Conservation (phyloP, 2,329 filamentous ascomycete genomes). For the Drechslera avenae region DNA sequence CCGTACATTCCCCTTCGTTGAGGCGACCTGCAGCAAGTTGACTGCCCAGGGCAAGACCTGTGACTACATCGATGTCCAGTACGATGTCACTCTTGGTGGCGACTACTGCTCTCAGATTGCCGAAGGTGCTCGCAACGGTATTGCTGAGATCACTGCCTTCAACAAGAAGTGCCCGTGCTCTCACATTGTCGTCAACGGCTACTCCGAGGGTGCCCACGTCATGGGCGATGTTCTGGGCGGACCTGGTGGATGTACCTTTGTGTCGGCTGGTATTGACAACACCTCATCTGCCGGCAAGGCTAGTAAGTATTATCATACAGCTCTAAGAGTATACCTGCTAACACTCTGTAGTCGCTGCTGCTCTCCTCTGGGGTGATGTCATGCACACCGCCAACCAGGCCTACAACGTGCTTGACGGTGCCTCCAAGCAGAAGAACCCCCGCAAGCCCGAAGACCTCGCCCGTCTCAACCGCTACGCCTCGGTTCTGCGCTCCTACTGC, state of each 20-base stretch:
- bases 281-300: slow-evolving; percentile 26
- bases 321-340: background rate
- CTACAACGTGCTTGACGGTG: slow-evolving; percentile 30
- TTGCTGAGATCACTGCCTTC: slow-evolving; percentile 57
- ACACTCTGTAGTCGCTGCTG: slow-evolving; percentile 15
- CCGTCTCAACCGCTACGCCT: slow-evolving; percentile 42
- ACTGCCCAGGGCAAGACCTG: slow-evolving; percentile 27
- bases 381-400: slow-evolving; percentile 29
- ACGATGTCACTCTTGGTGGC: slow-evolving; percentile 18
- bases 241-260: slow-evolving; percentile 26
- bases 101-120: slow-evolving; percentile 26
- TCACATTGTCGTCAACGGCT: slow-evolving; percentile 63
- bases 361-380: slow-evolving; percentile 31
- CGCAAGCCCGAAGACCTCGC: slow-evolving; percentile 19
- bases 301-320: slow-evolving; percentile 19
- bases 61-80: slow-evolving; percentile 31
- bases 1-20: slow-evolving; percentile 26
- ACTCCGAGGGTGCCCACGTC: slow-evolving; percentile 65
- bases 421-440: slow-evolving; percentile 17
- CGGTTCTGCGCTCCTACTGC: slow-evolving; percentile 66
- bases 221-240: slow-evolving; percentile 64
- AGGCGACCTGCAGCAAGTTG: slow-evolving; percentile 28
- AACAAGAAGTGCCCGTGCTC: slow-evolving; percentile 60
- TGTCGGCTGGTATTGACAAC: slow-evolving; percentile 22
- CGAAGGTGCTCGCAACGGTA: slow-evolving; percentile 27